Evolutionary conservation across 495 filamentous ascomycete genomes (phyloP).

Genomic region (Corynascus novoguineensis): DNA sequence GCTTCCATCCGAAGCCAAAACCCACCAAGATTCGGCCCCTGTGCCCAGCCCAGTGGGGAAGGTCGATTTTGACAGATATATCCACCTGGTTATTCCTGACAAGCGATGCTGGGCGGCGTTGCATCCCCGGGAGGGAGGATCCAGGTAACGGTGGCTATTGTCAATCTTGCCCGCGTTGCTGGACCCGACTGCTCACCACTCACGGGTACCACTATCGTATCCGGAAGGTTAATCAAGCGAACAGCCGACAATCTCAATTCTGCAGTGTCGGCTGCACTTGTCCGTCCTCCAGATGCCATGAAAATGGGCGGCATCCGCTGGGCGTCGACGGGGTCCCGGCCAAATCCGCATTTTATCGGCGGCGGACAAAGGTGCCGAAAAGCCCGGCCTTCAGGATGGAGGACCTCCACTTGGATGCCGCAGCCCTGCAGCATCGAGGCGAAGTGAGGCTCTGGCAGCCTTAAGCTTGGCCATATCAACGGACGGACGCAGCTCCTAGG

Average conservation of each 20-base stretch:
- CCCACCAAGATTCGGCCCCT: neutral
- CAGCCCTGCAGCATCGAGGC: conserved; percentile 3
- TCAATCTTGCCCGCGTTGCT: conserved; percentile 20
- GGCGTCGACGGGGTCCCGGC: neutral
- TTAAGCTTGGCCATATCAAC: neutral
- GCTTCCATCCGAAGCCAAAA: conserved; percentile 2
- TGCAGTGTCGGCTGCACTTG: neutral
- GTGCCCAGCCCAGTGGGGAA: conserved; percentile 7
- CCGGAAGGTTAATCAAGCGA: neutral
- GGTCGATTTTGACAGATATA: neutral
- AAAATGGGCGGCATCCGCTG: neutral
- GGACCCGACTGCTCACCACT: too few relatives aligned
- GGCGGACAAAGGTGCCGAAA: conserved; percentile 20
- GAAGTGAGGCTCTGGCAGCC: conserved; percentile 13
- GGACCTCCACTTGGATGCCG: neutral
- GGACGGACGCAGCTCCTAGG: neutral
- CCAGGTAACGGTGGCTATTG: conserved; percentile 7
- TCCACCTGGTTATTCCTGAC: conserved; percentile 8
- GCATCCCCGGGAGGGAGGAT: conserved; percentile 7
- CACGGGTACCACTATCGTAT: conserved; percentile 13
- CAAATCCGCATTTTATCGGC: neutral
- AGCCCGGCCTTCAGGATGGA: neutral
- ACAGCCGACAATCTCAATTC: neutral
- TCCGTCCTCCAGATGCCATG: neutral
- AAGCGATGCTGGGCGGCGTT: conserved; percentile 6